These are phyloP conservation scores for Seiridium unicorne DNA, from an alignment of 2,329 filamentous ascomycete species.

Conservation along the genomic window DNA sequence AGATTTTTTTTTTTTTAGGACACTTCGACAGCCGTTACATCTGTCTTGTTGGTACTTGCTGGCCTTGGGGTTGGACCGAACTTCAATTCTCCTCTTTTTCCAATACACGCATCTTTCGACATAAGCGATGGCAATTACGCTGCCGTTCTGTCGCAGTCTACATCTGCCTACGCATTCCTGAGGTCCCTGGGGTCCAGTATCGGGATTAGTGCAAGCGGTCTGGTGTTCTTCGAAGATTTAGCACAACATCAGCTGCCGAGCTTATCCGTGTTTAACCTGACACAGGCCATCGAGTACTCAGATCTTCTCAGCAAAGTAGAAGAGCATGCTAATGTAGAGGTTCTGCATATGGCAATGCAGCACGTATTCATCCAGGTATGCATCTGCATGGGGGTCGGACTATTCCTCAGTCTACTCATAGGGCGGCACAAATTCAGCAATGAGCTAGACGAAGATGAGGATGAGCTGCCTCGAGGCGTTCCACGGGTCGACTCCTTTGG, in stretches of 20 bases:
- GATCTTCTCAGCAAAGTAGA: background rate
- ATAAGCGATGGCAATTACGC: background rate
- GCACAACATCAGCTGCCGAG: background rate
- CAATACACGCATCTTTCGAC: slow-evolving; percentile 1
- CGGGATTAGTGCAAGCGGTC: background rate
- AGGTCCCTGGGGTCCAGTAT: slow-evolving; percentile 1
- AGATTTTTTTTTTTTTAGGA: background rate
- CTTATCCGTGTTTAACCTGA: slow-evolving; percentile 1
- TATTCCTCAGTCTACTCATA: background rate
- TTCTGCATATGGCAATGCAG: background rate
- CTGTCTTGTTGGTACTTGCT: background rate
- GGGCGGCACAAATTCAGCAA: background rate
- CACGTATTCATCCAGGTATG: slow-evolving; percentile 5
- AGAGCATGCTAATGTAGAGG: slow-evolving; percentile 1
- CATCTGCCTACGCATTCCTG: background rate
- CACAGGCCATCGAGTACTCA: slow-evolving; percentile 2
- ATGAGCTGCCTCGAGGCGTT: background rate
- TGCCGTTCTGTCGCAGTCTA: background rate
- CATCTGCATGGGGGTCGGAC: background rate
- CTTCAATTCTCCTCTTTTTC: background rate
- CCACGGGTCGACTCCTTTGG: background rate
- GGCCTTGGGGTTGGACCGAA: background rate
- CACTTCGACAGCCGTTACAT: background rate
- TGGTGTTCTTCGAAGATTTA: slow-evolving; percentile 6
- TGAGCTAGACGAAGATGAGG: background rate